Base-by-base conservation (phyloP, 1,284 basidiomycete species). In the Ganoderma boninense region DNA sequence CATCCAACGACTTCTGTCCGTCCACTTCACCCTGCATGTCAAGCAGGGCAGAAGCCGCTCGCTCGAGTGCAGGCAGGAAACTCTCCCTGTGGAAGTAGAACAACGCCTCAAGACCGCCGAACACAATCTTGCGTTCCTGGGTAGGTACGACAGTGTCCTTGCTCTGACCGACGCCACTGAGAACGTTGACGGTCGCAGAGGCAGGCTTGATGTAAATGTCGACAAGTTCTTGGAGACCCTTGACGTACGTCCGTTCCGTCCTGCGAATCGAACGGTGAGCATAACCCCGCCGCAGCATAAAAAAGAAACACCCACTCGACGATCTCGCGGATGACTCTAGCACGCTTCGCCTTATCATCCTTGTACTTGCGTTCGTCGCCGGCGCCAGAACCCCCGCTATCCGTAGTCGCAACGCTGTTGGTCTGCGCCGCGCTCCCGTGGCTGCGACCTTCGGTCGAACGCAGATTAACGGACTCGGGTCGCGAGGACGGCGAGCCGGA, bases 211-310 rank as follows among this genome's bases (percentile, higher is more conserved):
- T 94, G 80, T 99, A 99, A 71, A 99, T 98, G 70, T 97, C 94
- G 64, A 97, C 91, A 35, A 99, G 88, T 81, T 98, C 97, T 79
- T 94, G 91, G 29, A 99, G 83, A 16, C 95, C 95, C 75, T 94
- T 94, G 69, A 98, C 95, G 81, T 99, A 99, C 1, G 97, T 97
- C 72, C 95, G 89, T 82, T 99, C 97, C 57, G 97, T 99, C 77
- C 94, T 95, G 77, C 75, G 78, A 69, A 1, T 44, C 67, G 67
- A 40, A 64, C 35, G 56, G 49, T 76, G 23, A 43, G 80, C 69
- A 68, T 23, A 23, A 2, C 40, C 40, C 40, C 54, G 32, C 18
- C 14, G 66, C 20, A 16, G 63, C 69, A 67, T 67, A 73, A 66
- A 32, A 68, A 4, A n/a, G 61, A 40, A 65, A 7, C 1, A 87